Evolutionary conservation across 495 filamentous ascomycete species (phyloP).

Genomic region (Tuber indicum): DNA sequence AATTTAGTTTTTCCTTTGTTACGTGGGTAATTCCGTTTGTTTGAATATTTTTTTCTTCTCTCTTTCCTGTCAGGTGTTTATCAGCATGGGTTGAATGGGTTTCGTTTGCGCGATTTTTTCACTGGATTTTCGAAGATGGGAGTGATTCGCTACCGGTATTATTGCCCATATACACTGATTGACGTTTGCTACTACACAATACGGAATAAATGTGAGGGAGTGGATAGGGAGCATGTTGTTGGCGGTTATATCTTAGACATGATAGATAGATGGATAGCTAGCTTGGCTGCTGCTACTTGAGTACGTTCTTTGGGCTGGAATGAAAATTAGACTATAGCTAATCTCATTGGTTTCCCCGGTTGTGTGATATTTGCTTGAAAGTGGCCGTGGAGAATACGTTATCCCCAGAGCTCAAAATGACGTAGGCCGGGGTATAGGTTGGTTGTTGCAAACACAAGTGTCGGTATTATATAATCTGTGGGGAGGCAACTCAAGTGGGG

Average conservation of each 20-base stretch:
- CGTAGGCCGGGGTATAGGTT: neutral
- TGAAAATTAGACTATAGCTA: neutral
- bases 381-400: neutral
- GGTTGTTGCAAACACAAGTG: too few relatives aligned
- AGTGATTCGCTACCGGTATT: neutral
- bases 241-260: neutral
- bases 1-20: neutral
- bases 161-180: neutral
- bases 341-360: neutral
- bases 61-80: neutral
- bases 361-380: neutral
- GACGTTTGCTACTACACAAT: neutral
- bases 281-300: neutral
- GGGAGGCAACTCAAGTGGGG: too few relatives aligned
- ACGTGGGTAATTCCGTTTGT: neutral
- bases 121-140: neutral
- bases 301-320: neutral
- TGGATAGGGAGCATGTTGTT: neutral
- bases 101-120: neutral
- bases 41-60: neutral
- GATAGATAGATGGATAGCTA: neutral
- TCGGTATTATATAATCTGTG: too few relatives aligned
- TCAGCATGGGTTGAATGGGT: neutral
- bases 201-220: neutral
- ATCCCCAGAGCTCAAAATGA: neutral